Conservation (phyloP, 306 rosid genomes). For the Cucurbita moschata region DNA sequence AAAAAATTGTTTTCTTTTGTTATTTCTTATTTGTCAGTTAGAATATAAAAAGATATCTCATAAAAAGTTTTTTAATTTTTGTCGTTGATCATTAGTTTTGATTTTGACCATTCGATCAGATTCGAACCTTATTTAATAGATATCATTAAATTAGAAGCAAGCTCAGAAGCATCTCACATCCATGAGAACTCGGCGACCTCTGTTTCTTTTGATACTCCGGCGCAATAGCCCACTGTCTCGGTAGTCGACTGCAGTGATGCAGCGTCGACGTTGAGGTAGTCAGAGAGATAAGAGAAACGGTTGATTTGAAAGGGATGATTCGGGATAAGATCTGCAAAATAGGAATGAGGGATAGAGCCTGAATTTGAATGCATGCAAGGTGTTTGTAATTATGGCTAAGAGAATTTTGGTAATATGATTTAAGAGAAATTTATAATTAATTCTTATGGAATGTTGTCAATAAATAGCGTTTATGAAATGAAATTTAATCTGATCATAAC, state of each 20-base stretch:
- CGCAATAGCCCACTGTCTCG: constrained; percentile 45
- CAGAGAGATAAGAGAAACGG: constrained; percentile 65
- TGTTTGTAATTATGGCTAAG: background rate
- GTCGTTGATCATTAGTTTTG: no score
- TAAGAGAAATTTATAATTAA: no score
- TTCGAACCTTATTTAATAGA: no score
- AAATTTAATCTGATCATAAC: no score
- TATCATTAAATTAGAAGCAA: constrained; percentile 28
- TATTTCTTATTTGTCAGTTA: no score
- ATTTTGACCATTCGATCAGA: no score
- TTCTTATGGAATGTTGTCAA: no score
- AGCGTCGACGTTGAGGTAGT: constrained; percentile 57
- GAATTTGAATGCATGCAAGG: background rate
- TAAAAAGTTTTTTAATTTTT: no score
- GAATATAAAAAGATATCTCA: no score
- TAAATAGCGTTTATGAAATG: no score
- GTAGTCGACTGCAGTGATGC: constrained; percentile 5
- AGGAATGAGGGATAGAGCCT: background rate
- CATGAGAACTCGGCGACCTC: constrained; percentile 42
- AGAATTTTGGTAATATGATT: background rate
- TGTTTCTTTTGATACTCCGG: constrained; percentile 89
- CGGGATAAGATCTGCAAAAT: no score
- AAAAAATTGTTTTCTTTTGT: no score
- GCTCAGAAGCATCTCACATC: constrained; percentile 73
- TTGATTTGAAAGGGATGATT: background rate